Evolutionary conservation across 805 yeast species (phyloP), one percentile per base, ranked within the genome.

Genomic region (Candida ulmi): DNA sequence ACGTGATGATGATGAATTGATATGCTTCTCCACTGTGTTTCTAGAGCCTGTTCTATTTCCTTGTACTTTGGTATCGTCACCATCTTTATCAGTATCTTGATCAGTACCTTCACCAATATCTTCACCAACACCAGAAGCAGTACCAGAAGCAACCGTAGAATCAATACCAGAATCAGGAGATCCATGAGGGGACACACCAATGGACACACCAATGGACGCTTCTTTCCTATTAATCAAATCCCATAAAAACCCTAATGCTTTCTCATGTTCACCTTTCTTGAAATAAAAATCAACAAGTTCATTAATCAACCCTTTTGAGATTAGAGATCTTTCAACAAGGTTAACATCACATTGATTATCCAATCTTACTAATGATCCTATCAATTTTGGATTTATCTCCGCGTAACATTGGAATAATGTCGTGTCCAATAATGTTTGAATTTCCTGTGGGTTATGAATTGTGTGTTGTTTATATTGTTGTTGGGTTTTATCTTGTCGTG

Each of bases 301-400:
- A 25, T 73, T 72, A 49, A 75, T 74, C 53, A 76, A 71, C 3
- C 67, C 62, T 8, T 70, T 63, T 4, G 62, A 54, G 11, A 69
- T 57, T 23, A 88, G 69, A 37, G 74, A 70, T 11, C 62, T 58
- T 36, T 76, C 74, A 2, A 87, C 95, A 2, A 76, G 68, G 2
- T 67, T 64, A 5, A 81, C 71, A 50, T 82, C 80, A 63, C 97
- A 88, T 48, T 69, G 66, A 57, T 90, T 93, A 21, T 76, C 74
- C 2, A 88, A 71, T 36, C 98, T 68, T 5, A 91, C 68, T 17
- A 91, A 72, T 0, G 98, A 93, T 0, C 91, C 95, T 12, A 91
- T 72, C 56, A 91, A 68, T 45, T 82, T 72, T 0, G 86, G 84
- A 39, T 77, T 76, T 24, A 76, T 75, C n/a, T 77, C 55, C 42